phyloP scores from a whole-genome alignment of 768 basidiomycete species.

The Russula earlei region DNA sequence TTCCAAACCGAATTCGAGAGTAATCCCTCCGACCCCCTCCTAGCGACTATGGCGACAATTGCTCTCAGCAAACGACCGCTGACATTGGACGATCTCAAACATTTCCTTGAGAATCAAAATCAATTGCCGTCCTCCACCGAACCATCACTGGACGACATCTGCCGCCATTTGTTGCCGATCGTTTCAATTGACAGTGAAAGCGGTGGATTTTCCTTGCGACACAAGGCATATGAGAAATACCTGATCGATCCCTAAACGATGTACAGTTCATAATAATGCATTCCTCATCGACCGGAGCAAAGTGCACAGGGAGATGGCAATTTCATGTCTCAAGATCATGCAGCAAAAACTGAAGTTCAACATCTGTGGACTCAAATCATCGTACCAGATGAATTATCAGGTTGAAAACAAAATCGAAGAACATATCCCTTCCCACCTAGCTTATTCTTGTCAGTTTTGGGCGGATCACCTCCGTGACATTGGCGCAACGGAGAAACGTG shows the following conservation, averaged over 20 bases:
- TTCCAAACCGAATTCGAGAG: neutral
- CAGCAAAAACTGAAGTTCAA: slow-evolving; percentile 30
- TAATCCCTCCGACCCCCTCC: neutral
- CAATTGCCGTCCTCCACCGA: neutral
- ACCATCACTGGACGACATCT: slow-evolving; percentile 1
- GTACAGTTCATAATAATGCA: neutral
- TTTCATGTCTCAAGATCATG: slow-evolving; percentile 27
- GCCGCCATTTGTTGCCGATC: slow-evolving; percentile 5
- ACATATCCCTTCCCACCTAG: slow-evolving; percentile 25
- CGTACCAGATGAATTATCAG: slow-evolving; percentile 26
- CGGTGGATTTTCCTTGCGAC: slow-evolving; percentile 4
- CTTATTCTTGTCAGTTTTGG: slow-evolving; percentile 34
- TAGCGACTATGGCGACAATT: slow-evolving; percentile 5
- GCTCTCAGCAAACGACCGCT: slow-evolving; percentile 8
- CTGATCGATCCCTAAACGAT: slow-evolving; percentile 13
- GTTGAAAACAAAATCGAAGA: slow-evolving; percentile 22
- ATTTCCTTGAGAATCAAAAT: neutral
- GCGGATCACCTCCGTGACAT: slow-evolving; percentile 23
- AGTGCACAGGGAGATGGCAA: slow-evolving; percentile 20
- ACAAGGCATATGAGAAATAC: slow-evolving; percentile 9
- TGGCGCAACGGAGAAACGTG: slow-evolving; percentile 5
- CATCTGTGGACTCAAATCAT: slow-evolving; percentile 31
- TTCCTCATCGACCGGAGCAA: slow-evolving; percentile 7
- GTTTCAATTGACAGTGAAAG: slow-evolving; percentile 2
- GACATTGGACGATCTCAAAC: slow-evolving; percentile 9